phyloP scores from a whole-genome alignment of 2,329 filamentous ascomycete genomes.

The Fonsecaea pedrosoi region DNA sequence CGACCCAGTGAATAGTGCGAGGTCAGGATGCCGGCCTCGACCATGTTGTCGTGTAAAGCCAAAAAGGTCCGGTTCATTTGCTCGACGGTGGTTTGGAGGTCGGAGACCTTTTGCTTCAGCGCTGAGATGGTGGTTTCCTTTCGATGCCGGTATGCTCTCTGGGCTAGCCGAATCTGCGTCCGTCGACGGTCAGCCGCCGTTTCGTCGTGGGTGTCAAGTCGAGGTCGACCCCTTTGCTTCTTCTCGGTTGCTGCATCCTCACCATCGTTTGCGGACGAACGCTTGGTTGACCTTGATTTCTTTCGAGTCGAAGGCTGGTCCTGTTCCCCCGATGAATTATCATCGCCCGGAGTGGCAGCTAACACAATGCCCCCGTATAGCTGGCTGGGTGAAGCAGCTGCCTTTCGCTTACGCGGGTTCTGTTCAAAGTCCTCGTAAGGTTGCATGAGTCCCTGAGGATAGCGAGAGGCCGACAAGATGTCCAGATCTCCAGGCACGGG shows the following conservation, averaged over 20 bases:
- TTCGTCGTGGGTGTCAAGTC: constrained; percentile 77
- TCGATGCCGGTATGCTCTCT: constrained; percentile 80
- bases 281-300: constrained; percentile 30
- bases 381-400: constrained; percentile 17
- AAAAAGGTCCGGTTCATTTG: constrained; percentile 77
- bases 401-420: constrained; percentile 31
- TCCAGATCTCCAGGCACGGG: constrained; percentile 25
- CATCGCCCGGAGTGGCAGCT: constrained; percentile 9
- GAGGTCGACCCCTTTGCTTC: constrained; percentile 70
- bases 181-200: constrained; percentile 80
- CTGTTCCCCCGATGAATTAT: constrained; percentile 28
- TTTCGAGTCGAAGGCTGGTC: constrained; percentile 19
- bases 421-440: constrained; percentile 25
- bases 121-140: constrained; percentile 82
- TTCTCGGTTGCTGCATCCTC: constrained; percentile 31
- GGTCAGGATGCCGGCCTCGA: constrained; percentile 43
- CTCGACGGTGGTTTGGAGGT: constrained; percentile 72
- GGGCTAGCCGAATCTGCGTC: constrained; percentile 85
- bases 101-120: constrained; percentile 72
- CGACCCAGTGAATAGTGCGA: constrained; percentile 29
- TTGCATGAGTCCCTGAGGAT: constrained; percentile 35
- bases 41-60: constrained; percentile 68
- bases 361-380: constrained; percentile 30
- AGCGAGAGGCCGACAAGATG: constrained; percentile 35
- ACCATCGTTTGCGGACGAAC: constrained; percentile 19